Evolutionary conservation across 2,329 filamentous ascomycete species (phyloP), one percentile per base, ranked within the genome.

Genomic region (Sordariomycetes sp.): DNA sequence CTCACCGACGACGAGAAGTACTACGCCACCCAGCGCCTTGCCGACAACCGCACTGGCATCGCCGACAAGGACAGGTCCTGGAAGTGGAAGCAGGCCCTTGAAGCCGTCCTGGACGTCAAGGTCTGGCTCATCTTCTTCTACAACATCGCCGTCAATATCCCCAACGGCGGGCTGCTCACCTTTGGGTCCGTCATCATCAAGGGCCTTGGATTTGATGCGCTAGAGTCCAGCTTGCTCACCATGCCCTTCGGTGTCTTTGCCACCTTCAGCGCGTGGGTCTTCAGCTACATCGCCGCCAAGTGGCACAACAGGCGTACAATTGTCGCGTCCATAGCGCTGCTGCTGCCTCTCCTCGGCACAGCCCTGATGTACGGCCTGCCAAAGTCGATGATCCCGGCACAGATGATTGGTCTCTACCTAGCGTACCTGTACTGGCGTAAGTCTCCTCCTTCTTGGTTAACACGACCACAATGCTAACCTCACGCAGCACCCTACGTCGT

Each of bases 101-200:
- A 85, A 65, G 82, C 79, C 55, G 65, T 85, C 0, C 57, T 71
- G 10, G 82, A 84, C 62, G 80, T 79, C 2, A 84, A 85, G 66
- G 81, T 80, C 0, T 86, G 80, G 80, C 69, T 85, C 53, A 74
- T 86, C 52, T 74, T 81, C 59, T 71, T 70, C 2, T 75, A 85
- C 24, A 74, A 77, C 24, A 61, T 85, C 4, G 66, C 79, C 3
- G 78, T 75, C 2, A 79, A 82, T 66, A 83, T 86, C 25, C 81
- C 83, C 46, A 86, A 85, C 61, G 82, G 82, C 35, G 82, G 83
- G 25, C 50, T 59, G 3, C 53, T 53, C 35, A 35, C 34, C 24
- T 59, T 28, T 54, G 55, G 54, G 34, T 46, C 46, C 12, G 10
- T 59, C 10, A 53, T 59, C 35, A 59, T 59, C 50, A 40, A 59